A percentile compares a stretch with the other conserved stretches of the same genome.
These are phyloP conservation scores for Aspergillus clavatus DNA, from an alignment of 2,329 filamentous ascomycete genomes.

Conservation along the genomic window DNA sequence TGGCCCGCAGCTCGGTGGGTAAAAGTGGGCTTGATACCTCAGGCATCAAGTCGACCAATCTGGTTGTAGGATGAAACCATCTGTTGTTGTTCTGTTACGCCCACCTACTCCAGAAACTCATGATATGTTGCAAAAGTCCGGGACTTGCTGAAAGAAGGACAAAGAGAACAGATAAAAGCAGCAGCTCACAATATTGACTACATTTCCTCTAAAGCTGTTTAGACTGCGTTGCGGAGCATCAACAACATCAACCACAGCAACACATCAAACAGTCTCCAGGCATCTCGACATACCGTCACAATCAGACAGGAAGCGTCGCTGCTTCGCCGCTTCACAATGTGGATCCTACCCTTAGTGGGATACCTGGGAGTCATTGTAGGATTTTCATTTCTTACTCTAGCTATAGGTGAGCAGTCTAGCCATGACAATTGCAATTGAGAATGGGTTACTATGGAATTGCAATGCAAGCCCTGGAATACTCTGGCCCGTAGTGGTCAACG, in stretches of 20 bases:
- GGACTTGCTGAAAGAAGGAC: no score
- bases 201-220: not conserved
- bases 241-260: no score
- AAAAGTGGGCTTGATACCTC: slow-evolving; percentile 5
- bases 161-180: no score
- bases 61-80: not conserved
- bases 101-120: no score
- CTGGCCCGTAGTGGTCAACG: no score
- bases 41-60: slow-evolving; percentile 6
- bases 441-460: no score
- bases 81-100: not conserved
- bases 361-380: slow-evolving; percentile 82
- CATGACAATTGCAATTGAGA: not conserved
- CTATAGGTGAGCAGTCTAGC: slow-evolving; percentile 60
- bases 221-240: not conserved
- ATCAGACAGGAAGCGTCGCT: not conserved
- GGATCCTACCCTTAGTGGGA: slow-evolving; percentile 88
- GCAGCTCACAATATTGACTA: no score
- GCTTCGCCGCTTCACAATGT: slow-evolving; percentile 57
- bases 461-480: no score
- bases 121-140: no score
- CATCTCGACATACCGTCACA: no score
- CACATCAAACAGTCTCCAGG: no score
- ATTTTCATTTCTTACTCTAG: slow-evolving; percentile 89
- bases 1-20: no score